phyloP scores from a whole-genome alignment of 371 early-diverging fungal genomes.

The Dinochytrium kinnereticum region DNA sequence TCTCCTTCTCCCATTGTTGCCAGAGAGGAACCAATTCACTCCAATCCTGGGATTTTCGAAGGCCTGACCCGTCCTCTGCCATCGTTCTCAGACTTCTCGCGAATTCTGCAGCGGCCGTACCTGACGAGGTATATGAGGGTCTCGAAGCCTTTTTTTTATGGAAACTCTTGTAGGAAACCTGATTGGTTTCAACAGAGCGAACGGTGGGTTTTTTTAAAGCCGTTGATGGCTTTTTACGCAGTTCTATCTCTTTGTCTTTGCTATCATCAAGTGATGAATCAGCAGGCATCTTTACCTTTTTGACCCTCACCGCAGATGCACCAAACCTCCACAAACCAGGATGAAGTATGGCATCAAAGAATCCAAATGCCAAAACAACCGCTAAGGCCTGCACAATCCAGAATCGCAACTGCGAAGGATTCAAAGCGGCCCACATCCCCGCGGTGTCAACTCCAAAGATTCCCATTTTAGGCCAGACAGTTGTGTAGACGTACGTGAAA shows the following conservation, averaged over 20 bases:
- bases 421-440: background rate
- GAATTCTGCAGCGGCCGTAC: background rate
- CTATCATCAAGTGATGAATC: background rate
- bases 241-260: background rate
- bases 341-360: background rate
- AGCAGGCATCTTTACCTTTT: background rate
- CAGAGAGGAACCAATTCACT: background rate
- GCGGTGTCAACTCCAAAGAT: conserved; percentile 15
- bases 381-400: background rate
- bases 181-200: background rate
- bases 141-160: background rate
- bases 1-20: conserved; percentile 13
- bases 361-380: background rate
- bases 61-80: background rate
- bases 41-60: background rate
- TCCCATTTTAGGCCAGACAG: conserved; percentile 3
- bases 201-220: background rate
- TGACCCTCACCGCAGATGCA: background rate
- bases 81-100: background rate
- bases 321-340: conserved; percentile 12
- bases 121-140: background rate
- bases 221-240: background rate
- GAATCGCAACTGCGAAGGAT: background rate
- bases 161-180: background rate
- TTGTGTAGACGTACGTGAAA: conserved; percentile 9